phyloP scores from a whole-genome alignment of 1,139 yeast species.

The Blastobotrys indianensis region DNA sequence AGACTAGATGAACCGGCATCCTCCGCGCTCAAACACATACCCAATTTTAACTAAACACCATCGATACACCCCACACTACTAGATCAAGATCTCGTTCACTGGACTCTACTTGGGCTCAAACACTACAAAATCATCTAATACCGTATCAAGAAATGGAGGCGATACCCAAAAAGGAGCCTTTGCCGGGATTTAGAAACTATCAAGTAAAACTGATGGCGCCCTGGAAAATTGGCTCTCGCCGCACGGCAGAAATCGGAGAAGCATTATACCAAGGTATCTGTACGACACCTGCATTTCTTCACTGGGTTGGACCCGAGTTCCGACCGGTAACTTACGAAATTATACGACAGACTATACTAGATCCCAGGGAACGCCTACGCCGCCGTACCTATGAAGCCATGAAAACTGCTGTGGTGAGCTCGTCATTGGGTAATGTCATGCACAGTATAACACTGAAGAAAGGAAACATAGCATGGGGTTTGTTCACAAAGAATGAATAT shows the following conservation, averaged over 20 bases:
- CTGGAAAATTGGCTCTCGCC: neutral
- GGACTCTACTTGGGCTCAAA: no score
- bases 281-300: neutral
- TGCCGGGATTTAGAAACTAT: neutral
- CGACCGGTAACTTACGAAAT: neutral
- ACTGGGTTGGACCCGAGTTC: constrained; percentile 3
- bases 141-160: neutral
- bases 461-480: constrained; percentile 3
- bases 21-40: no score
- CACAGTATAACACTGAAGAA: neutral
- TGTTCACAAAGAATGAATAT: constrained; percentile 1
- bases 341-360: constrained; percentile 2
- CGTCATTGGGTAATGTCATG: neutral
- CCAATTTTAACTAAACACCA: no score
- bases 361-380: constrained; percentile 4
- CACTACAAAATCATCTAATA: neutral
- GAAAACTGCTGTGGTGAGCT: neutral
- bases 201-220: constrained; percentile 1
- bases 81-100: no score
- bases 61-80: no score
- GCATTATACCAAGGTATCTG: neutral
- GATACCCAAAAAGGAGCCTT: constrained; percentile 1
- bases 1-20: no score
- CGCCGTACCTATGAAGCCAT: neutral
- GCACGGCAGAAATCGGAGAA: neutral